A percentile compares a stretch with the other conserved stretches of the same genome.
phyloP scores from a whole-genome alignment of 1,284 basidiomycete species.

The Pseudozyma thailandica region DNA sequence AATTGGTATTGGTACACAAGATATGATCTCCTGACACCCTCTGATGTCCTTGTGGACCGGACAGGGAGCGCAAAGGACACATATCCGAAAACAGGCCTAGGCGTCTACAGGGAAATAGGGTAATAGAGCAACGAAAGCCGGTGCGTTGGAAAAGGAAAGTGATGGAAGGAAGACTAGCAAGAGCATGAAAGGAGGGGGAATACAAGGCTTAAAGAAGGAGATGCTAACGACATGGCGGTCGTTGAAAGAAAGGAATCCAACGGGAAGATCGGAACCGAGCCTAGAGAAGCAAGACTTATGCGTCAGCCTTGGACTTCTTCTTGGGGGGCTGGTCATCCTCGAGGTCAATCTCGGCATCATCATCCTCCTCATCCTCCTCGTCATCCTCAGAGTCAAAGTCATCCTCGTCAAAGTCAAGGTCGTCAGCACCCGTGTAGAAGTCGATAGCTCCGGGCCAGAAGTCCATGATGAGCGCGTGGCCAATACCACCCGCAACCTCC shows the following conservation, averaged over 20 bases:
- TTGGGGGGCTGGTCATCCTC: conserved; percentile 60
- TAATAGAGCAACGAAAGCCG: background rate
- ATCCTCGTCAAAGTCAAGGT: conserved; percentile 58
- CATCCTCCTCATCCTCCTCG: conserved; percentile 63
- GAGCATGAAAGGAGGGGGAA: background rate
- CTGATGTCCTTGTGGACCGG: no score
- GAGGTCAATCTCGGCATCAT: conserved; percentile 62
- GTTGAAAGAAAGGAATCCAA: background rate
- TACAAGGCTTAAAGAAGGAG: background rate
- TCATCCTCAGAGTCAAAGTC: conserved; percentile 56
- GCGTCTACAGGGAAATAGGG: no score
- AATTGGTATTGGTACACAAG: no score
- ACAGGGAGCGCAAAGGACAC: no score
- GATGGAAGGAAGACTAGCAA: conserved; percentile 1
- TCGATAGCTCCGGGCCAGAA: conserved; percentile 64
- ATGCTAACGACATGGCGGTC: background rate
- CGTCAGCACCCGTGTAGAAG: conserved; percentile 59
- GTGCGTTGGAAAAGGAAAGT: background rate
- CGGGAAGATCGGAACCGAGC: background rate
- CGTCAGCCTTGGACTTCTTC: conserved; percentile 59
- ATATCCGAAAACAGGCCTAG: no score
- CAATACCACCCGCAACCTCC: conserved; percentile 60
- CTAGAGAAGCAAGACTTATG: conserved; percentile 17
- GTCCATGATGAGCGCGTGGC: conserved; percentile 61
- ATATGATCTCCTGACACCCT: no score